Conservation (phyloP, 106 monocot genomes). For the Dendrobium chrysotoxum region DNA sequence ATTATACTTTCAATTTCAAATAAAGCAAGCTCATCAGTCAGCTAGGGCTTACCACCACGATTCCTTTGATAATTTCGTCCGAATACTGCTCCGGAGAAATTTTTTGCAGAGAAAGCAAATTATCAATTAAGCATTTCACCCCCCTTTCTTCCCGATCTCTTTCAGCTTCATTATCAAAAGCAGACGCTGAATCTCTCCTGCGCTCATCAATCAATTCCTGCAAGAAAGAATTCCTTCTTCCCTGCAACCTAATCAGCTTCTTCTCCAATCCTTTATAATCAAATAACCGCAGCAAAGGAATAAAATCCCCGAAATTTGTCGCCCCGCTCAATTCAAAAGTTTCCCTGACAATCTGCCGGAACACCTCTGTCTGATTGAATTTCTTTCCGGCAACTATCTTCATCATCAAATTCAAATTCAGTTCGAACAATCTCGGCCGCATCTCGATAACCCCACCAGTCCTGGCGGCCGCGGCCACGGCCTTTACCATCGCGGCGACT, state of each 20-base stretch:
- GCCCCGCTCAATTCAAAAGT: background rate
- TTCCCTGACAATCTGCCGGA: slow-evolving; percentile 22
- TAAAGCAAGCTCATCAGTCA: too few relatives aligned
- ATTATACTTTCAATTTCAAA: too few relatives aligned
- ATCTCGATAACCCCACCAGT: slow-evolving; percentile 27
- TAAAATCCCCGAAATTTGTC: slow-evolving; percentile 23
- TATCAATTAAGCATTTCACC: slow-evolving; percentile 16
- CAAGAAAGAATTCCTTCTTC: slow-evolving; percentile 19
- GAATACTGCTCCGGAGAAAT: slow-evolving; percentile 21
- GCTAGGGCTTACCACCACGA: slow-evolving; percentile 12
- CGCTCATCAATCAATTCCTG: slow-evolving; percentile 26
- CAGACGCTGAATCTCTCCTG: background rate
- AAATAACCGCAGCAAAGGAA: slow-evolving; percentile 24
- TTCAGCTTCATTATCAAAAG: background rate
- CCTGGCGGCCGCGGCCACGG: slow-evolving; percentile 12
- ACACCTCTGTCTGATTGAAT: slow-evolving; percentile 11
- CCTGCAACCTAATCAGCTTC: slow-evolving; percentile 7
- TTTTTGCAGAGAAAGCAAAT: slow-evolving; percentile 27
- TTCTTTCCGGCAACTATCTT: slow-evolving; percentile 27
- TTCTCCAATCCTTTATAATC: slow-evolving; percentile 15
- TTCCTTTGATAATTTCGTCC: slow-evolving; percentile 28
- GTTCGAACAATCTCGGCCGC: slow-evolving; percentile 26
- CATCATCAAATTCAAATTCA: slow-evolving; percentile 33
- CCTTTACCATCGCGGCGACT: slow-evolving; percentile 8
- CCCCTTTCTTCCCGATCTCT: background rate